A percentile compares a stretch with the other conserved stretches of the same genome.
Conservation (phyloP, 352 stramenopile species). For the Pythium graminicola region DNA sequence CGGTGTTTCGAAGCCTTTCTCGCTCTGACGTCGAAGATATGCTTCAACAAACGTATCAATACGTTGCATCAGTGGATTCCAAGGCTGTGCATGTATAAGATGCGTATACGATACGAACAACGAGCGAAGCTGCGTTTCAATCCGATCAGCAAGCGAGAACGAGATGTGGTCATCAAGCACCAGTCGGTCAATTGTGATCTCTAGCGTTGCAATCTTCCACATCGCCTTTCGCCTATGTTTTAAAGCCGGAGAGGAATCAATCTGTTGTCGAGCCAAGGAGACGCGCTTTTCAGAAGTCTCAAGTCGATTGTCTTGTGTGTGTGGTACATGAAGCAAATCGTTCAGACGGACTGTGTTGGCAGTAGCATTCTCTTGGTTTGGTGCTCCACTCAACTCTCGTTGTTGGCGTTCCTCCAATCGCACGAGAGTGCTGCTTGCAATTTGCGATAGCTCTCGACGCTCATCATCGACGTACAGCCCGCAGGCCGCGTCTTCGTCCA, state of each 20-base stretch:
- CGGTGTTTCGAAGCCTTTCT: neutral
- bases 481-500: constrained; percentile 38
- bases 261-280: no score
- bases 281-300: neutral
- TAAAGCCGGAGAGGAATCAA: no score
- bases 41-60: constrained; percentile 37
- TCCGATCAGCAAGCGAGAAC: constrained; percentile 58
- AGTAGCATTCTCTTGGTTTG: neutral
- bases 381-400: constrained; percentile 19
- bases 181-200: constrained; percentile 49
- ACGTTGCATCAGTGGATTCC: constrained; percentile 37
- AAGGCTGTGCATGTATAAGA: constrained; percentile 45
- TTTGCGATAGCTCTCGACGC: constrained; percentile 24
- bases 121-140: constrained; percentile 53
- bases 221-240: no score
- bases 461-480: constrained; percentile 44
- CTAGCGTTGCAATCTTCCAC: constrained; percentile 24
- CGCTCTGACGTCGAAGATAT: neutral
- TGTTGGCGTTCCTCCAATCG: constrained; percentile 45
- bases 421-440: constrained; percentile 46
- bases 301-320: neutral
- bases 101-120: constrained; percentile 49
- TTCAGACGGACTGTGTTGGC: constrained; percentile 4
- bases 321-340: constrained; percentile 12
- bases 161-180: constrained; percentile 70